Conservation (phyloP, 257 asterid genomes). For the Mentha longifolia region DNA sequence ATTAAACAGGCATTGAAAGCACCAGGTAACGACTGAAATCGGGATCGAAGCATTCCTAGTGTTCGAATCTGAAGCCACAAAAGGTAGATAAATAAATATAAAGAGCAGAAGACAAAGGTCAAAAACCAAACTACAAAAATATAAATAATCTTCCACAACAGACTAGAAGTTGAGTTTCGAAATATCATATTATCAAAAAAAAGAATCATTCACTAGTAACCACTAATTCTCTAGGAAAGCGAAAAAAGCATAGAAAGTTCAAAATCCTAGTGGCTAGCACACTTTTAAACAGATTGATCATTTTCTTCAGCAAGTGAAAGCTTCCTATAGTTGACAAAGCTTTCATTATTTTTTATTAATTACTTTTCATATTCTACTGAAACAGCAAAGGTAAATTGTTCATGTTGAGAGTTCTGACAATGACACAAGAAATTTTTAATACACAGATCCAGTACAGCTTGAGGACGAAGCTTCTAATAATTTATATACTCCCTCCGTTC, state of each 20-base stretch:
- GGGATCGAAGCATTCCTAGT: slow-evolving; percentile 94
- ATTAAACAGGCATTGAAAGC: slow-evolving; percentile 90
- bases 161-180: slow-evolving; percentile 12
- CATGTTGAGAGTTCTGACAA: slow-evolving; percentile 19
- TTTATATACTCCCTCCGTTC: not conserved
- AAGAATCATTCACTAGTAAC: not conserved
- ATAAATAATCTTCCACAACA: slow-evolving; percentile 7
- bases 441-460: slow-evolving; percentile 21
- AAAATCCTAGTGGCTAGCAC: slow-evolving; percentile 3
- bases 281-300: slow-evolving; percentile 4
- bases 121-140: slow-evolving; percentile 26
- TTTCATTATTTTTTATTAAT: not conserved
- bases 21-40: slow-evolving; percentile 87
- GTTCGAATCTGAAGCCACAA: slow-evolving; percentile 80
- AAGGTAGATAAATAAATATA: not conserved
- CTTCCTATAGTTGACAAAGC: slow-evolving; percentile 10
- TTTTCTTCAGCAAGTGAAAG: slow-evolving; percentile 21
- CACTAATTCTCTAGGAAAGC: slow-evolving; percentile 9
- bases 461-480: slow-evolving; percentile 11
- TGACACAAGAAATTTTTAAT: slow-evolving; percentile 17
- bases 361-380: slow-evolving; percentile 17
- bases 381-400: slow-evolving; percentile 17
- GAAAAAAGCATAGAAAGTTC: slow-evolving; percentile 26
- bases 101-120: slow-evolving; percentile 12
- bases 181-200: not conserved